Percentiles rank a stretch among this genome's conserved stretches.
Conservation (phyloP, 257 asterid species). For the Rhazya stricta region DNA sequence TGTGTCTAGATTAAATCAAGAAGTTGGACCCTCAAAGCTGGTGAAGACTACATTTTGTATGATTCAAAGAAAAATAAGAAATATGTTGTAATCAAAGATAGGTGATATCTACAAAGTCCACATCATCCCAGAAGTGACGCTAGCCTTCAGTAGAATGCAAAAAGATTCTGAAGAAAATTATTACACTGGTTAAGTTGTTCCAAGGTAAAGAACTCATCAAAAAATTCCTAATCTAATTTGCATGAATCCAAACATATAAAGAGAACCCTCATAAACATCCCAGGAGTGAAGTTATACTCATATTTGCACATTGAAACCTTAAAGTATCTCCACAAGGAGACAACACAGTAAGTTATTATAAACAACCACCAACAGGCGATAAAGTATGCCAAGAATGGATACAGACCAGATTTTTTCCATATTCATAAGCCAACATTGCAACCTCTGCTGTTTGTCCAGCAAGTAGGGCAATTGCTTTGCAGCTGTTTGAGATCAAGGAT, state of each 20-base stretch:
- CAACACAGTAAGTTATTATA: not conserved
- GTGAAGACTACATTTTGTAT: not conserved
- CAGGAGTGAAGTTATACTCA: not conserved
- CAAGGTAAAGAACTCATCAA: not conserved
- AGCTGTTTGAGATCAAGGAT: slow-evolving; percentile 90
- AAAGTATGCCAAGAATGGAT: not conserved
- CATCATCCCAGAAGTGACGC: not conserved
- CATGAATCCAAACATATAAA: not conserved
- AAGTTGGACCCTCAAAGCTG: not conserved
- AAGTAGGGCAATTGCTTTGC: slow-evolving; percentile 87
- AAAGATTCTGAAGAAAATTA: not conserved
- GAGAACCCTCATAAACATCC: not conserved
- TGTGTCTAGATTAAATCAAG: not conserved
- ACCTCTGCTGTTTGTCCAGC: slow-evolving; percentile 92
- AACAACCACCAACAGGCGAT: not conserved
- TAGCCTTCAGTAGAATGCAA: not conserved
- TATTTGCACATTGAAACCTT: not conserved
- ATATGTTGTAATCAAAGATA: not conserved
- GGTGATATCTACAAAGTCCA: not conserved
- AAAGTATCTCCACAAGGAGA: too few species aligned
- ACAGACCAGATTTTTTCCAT: slow-evolving; percentile 89
- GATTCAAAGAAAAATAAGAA: not conserved
- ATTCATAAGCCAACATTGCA: slow-evolving; percentile 80
- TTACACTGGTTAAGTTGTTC: too few species aligned
- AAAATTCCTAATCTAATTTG: not conserved